phyloP scores from a whole-genome alignment of 2,329 filamentous ascomycete species.

The Gaeumannomyces sp. region DNA sequence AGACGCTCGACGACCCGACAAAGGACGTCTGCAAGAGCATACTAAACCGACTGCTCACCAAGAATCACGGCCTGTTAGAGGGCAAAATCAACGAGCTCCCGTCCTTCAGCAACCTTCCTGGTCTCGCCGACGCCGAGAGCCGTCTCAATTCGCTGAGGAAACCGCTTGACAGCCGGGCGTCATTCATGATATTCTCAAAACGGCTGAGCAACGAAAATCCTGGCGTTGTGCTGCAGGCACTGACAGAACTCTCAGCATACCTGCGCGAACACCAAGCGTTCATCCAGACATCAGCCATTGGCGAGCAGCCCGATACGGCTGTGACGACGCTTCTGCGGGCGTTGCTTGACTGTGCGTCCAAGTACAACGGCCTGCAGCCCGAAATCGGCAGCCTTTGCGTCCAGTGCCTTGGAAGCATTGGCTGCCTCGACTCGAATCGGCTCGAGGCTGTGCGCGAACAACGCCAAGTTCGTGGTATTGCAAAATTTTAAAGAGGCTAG shows the following conservation, averaged over 20 bases:
- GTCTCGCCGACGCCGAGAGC: constrained; percentile 61
- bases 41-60: constrained; percentile 58
- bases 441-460: constrained; percentile 75
- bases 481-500: constrained; percentile 75
- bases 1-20: constrained; percentile 53
- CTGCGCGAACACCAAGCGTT: constrained; percentile 68
- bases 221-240: constrained; percentile 74
- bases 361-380: constrained; percentile 62
- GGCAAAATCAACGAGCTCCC: constrained; percentile 71
- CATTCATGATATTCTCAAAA: constrained; percentile 64
- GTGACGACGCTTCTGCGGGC: constrained; percentile 67
- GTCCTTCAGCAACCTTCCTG: constrained; percentile 64
- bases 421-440: constrained; percentile 85
- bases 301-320: constrained; percentile 75
- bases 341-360: constrained; percentile 78
- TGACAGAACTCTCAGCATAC: constrained; percentile 70
- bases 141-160: constrained; percentile 60
- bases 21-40: constrained; percentile 55
- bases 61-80: constrained; percentile 54
- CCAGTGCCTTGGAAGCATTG: constrained; percentile 79
- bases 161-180: constrained; percentile 58
- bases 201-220: constrained; percentile 78
- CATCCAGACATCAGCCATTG: constrained; percentile 71
- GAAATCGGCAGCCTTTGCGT: constrained; percentile 70
- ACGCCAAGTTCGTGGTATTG: constrained; percentile 74